A percentile compares a stretch with the other conserved stretches of the same genome.
Evolutionary conservation across 768 basidiomycete species (phyloP).

Genomic region (Boletales sp.): DNA sequence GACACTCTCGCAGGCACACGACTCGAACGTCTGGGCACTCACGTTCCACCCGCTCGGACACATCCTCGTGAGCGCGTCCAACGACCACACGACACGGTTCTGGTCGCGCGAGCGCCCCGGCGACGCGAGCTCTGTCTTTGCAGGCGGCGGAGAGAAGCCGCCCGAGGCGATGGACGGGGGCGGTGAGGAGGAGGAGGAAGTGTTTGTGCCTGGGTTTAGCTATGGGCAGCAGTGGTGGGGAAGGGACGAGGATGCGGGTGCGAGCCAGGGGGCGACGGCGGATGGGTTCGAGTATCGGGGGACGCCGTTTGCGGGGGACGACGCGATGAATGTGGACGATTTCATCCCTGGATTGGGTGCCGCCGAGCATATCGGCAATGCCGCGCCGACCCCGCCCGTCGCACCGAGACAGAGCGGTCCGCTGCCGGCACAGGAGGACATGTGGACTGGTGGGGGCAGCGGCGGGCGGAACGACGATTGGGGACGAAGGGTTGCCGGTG

Average conservation of each 20-base stretch:
- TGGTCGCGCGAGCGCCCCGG: slow-evolving; percentile 92
- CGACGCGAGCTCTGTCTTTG: slow-evolving; percentile 74
- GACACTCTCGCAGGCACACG: slow-evolving; percentile 92
- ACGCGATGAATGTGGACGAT: slow-evolving; percentile 44
- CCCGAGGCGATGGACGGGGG: slow-evolving; percentile 58
- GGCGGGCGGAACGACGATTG: slow-evolving; percentile 36
- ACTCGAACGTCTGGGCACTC: slow-evolving; percentile 95
- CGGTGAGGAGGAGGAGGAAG: slow-evolving; percentile 69
- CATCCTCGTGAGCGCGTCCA: slow-evolving; percentile 89
- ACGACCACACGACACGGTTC: slow-evolving; percentile 99
- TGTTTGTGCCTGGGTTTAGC: slow-evolving; percentile 72
- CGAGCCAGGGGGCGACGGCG: slow-evolving; percentile 7
- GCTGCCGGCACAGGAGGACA: slow-evolving; percentile 51
- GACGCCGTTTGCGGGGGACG: slow-evolving; percentile 9
- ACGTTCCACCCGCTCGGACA: slow-evolving; percentile 96
- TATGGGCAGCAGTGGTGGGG: slow-evolving; percentile 36
- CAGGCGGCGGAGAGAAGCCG: slow-evolving; percentile 81
- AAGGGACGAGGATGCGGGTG: slow-evolving; percentile 39
- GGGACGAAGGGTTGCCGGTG: slow-evolving; percentile 34
- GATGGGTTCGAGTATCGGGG: slow-evolving; percentile 26
- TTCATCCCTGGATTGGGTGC: slow-evolving; percentile 64
- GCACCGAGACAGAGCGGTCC: slow-evolving; percentile 34
- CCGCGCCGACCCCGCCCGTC: slow-evolving; percentile 16
- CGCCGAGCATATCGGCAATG: slow-evolving; percentile 6
- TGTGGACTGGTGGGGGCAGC: slow-evolving; percentile 35